Base-by-base conservation (phyloP, 768 basidiomycete genomes). In the Tricholoma saponaceum region DNA sequence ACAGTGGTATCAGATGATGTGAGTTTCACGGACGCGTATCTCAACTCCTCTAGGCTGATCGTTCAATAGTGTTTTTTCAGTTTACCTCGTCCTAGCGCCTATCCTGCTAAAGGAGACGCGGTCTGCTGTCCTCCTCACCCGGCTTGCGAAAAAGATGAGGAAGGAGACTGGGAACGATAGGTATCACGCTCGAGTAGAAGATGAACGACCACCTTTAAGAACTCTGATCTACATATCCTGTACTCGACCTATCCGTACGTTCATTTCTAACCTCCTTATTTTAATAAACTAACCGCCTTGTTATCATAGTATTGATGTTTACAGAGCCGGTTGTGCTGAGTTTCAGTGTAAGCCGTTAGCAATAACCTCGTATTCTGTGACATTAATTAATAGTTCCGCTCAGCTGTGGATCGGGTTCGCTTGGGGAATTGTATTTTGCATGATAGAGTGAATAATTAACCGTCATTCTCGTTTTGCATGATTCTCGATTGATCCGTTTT, bases 1-100 rank as follows among this genome's bases (percentile, higher is more conserved):
- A 25, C 84, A 91, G 62, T 92, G 89, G 90, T 79, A 90, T 10
- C 84, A 85, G 60, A 74, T 85, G 64, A 89, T 87, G 86, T 84
- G 50, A 0, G 75, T 70, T 6, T 22, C 26, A 22, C 32, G 39
- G 55, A 64, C 64, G 23, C 10, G 22, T 30, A 20, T 18, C 9
- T 18, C 5, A 3, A 37, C 12, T 13, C 8, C 4, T 33, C 28
- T 39, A 16, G 23, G 41, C 37, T 47, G 53, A 28, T 13, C 22
- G 18, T 25, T 20, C 13, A 25, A 35, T 41, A 88, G 90, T 52
- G 66, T 83, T 35, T 77, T 77, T 30, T 84, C 79, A 2, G 63
- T 75, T 1, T 85, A 83, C 55, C 62, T 85, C 8, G 52, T 85
- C 2, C 30, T 78, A 0, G 70, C 89, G 3, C 70, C 81, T 1